Evolutionary conservation across 164 flowering plant genomes (phyloP).

Genomic region (Protea cynaroides): DNA sequence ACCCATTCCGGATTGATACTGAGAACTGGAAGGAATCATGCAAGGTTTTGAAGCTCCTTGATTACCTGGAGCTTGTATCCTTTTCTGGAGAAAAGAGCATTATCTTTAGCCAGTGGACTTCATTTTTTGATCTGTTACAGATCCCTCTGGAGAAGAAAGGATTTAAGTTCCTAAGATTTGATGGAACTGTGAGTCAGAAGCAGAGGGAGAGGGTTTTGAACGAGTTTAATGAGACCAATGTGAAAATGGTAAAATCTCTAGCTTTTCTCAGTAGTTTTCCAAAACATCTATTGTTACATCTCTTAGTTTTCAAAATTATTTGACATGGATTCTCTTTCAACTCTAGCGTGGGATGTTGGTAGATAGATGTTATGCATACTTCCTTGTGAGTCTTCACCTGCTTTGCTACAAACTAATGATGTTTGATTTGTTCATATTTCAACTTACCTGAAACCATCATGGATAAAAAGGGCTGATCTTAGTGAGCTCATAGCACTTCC

Average conservation of each 20-base stretch:
- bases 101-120: conserved; percentile 83
- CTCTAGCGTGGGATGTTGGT: too few relatives aligned
- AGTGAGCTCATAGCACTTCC: too few relatives aligned
- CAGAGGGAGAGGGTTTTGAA: conserved; percentile 55
- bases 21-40: conserved; percentile 75
- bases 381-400: too few relatives aligned
- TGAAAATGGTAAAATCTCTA: conserved; percentile 40
- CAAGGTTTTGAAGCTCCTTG: conserved; percentile 51
- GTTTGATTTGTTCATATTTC: too few relatives aligned
- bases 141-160: conserved; percentile 45
- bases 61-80: conserved; percentile 44
- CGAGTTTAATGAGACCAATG: conserved; percentile 51
- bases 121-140: conserved; percentile 75
- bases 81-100: conserved; percentile 65
- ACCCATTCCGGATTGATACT: conserved; percentile 46
- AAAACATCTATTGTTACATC: too few relatives aligned
- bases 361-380: not conserved
- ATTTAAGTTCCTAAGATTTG: conserved; percentile 60
- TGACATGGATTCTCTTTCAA: too few relatives aligned
- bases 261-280: not conserved
- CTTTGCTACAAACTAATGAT: too few relatives aligned
- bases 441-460: too few relatives aligned
- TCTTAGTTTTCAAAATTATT: too few relatives aligned
- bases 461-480: too few relatives aligned
- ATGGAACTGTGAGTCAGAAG: conserved; percentile 61